These are phyloP conservation scores for Alternaria triticina DNA, from an alignment of 2,329 filamentous ascomycete species.

Conservation along the genomic window DNA sequence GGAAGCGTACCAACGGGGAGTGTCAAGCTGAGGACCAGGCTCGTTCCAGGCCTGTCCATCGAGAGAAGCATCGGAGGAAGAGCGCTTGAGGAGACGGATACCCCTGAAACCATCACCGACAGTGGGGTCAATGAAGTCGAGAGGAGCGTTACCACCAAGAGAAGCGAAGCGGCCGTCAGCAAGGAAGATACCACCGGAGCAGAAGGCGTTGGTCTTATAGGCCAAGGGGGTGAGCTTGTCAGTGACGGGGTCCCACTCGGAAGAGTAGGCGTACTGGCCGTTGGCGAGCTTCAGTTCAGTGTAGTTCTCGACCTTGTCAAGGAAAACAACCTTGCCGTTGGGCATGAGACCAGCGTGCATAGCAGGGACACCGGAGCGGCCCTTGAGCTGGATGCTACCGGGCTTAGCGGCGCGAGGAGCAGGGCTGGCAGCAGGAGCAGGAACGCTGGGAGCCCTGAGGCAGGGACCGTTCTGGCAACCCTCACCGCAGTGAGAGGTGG, in stretches of 20 bases:
- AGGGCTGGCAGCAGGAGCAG: slow-evolving; percentile 53
- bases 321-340: slow-evolving; percentile 65
- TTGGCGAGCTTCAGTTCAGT: slow-evolving; percentile 62
- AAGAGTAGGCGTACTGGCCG: slow-evolving; percentile 65
- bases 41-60: slow-evolving; percentile 62
- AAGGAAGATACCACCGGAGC: slow-evolving; percentile 65
- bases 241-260: slow-evolving; percentile 63
- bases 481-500: slow-evolving; percentile 60
- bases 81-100: slow-evolving; percentile 62
- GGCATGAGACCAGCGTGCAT: slow-evolving; percentile 68
- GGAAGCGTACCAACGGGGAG: slow-evolving; percentile 66
- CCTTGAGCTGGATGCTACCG: slow-evolving; percentile 58
- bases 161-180: slow-evolving; percentile 63
- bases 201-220: slow-evolving; percentile 67
- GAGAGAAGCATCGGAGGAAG: slow-evolving; percentile 51
- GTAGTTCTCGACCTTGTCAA: slow-evolving; percentile 70
- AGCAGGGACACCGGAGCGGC: slow-evolving; percentile 65
- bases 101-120: slow-evolving; percentile 65
- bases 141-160: slow-evolving; percentile 64
- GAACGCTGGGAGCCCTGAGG: slow-evolving; percentile 45
- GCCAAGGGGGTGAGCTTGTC: slow-evolving; percentile 56
- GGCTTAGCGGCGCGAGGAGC: slow-evolving; percentile 55
- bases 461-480: slow-evolving; percentile 63
- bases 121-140: slow-evolving; percentile 63
- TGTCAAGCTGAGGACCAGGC: slow-evolving; percentile 61